These are phyloP conservation scores for Penicillium sp. DNA, from an alignment of 2,329 filamentous ascomycete species.

Conservation along the genomic window DNA sequence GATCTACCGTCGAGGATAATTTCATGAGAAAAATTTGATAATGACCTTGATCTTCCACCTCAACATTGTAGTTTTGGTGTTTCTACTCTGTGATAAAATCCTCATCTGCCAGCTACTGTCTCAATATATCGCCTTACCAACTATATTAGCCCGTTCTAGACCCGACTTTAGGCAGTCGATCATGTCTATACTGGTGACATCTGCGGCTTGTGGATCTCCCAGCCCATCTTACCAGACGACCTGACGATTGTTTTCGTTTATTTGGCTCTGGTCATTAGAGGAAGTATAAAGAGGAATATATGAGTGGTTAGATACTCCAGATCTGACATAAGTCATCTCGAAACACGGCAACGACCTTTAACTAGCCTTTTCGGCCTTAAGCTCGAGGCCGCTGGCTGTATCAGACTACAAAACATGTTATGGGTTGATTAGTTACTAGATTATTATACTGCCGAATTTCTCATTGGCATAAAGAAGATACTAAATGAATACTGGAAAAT, in stretches of 20 bases:
- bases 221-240: too few species aligned
- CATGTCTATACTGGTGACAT: background rate
- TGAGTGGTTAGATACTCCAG: background rate
- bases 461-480: background rate
- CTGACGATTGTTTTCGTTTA: too few species aligned
- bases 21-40: constrained; percentile 10
- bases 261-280: too few species aligned
- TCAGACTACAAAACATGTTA: background rate
- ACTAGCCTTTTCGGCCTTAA: background rate
- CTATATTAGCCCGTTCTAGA: too few species aligned
- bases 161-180: background rate
- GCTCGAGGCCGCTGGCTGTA: background rate
- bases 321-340: background rate
- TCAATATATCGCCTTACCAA: too few species aligned
- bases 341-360: background rate
- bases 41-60: background rate
- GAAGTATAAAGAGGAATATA: too few species aligned
- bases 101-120: background rate
- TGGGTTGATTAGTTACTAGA: background rate
- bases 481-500: constrained; percentile 7
- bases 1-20: constrained; percentile 11
- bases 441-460: background rate
- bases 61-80: background rate
- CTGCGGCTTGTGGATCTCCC: background rate
- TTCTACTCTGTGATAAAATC: background rate